Evolutionary conservation across 257 asterid species (phyloP).

Genomic region (Nicotiana paniculata): DNA sequence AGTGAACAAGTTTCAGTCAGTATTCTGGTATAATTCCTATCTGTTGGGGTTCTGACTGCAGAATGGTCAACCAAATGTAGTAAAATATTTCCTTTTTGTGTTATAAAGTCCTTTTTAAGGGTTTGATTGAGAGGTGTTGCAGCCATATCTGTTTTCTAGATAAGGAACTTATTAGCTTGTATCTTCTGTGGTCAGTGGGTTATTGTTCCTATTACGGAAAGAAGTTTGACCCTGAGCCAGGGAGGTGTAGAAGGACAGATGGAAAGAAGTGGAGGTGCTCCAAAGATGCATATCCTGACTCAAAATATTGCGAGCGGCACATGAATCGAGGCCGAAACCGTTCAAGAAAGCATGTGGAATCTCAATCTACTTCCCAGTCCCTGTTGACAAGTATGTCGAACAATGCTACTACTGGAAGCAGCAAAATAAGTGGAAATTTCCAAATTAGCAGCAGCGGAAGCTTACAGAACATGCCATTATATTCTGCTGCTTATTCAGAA

Average conservation of each 20-base stretch:
- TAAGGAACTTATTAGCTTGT: neutral
- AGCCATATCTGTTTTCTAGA: neutral
- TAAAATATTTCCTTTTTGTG: neutral
- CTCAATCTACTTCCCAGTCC: constrained; percentile 75
- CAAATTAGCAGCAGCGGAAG: constrained; percentile 45
- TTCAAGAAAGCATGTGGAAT: constrained; percentile 33
- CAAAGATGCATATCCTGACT: constrained; percentile 20
- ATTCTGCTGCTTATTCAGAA: constrained; percentile 50
- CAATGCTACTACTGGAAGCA: constrained; percentile 45
- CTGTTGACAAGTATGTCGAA: constrained; percentile 54
- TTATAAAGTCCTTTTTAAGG: neutral
- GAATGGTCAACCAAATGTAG: neutral
- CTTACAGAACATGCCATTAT: constrained; percentile 51
- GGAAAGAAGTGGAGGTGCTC: constrained; percentile 26
- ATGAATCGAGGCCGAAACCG: constrained; percentile 23
- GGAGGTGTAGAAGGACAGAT: constrained; percentile 21
- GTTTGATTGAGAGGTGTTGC: neutral
- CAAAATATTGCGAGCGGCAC: constrained; percentile 24
- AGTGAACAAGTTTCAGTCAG: neutral
- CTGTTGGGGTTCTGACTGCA: neutral
- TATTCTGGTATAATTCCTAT: neutral
- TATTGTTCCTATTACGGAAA: constrained; percentile 12
- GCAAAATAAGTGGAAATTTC: constrained; percentile 39
- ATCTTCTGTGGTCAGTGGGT: constrained; percentile 6
- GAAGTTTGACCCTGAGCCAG: constrained; percentile 20